These are phyloP conservation scores for Apophysomyces elegans DNA, from an alignment of 371 early-diverging fungal species.

Conservation along the genomic window DNA sequence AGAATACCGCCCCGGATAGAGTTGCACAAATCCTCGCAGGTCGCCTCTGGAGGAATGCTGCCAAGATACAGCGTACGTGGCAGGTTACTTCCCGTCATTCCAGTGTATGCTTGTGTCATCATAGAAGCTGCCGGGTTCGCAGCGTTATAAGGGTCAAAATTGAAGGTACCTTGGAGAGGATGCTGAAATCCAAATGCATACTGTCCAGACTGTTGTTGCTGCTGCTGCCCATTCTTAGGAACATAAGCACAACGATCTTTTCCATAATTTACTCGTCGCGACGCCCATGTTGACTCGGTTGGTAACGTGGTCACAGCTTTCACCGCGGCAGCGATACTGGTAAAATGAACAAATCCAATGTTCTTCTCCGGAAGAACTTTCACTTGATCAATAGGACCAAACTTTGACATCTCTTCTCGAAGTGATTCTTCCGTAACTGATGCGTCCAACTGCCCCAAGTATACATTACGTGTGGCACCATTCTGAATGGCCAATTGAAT, in stretches of 20 bases:
- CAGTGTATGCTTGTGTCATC: slow-evolving; percentile 15
- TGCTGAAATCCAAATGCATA: slow-evolving; percentile 22
- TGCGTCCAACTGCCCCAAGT: slow-evolving; percentile 67
- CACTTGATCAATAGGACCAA: slow-evolving; percentile 72
- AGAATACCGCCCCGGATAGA: slow-evolving; percentile 85
- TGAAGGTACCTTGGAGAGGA: slow-evolving; percentile 16
- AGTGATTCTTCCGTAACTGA: slow-evolving; percentile 55
- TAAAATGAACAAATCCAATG: slow-evolving; percentile 81
- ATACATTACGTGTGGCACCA: slow-evolving; percentile 79
- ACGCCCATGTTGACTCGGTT: slow-evolving; percentile 50
- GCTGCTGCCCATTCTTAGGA: background rate
- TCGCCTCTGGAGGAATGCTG: slow-evolving; percentile 72
- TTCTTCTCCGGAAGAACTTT: slow-evolving; percentile 68
- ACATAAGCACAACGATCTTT: slow-evolving; percentile 74
- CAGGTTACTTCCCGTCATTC: slow-evolving; percentile 4
- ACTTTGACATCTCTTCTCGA: slow-evolving; percentile 50
- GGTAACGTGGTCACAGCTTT: slow-evolving; percentile 62
- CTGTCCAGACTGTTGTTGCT: slow-evolving; percentile 18
- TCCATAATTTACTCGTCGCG: slow-evolving; percentile 70
- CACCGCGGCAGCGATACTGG: slow-evolving; percentile 62
- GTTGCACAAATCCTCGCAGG: slow-evolving; percentile 83
- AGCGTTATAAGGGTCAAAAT: slow-evolving; percentile 21
- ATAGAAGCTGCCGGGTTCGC: slow-evolving; percentile 4
- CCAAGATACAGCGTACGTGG: slow-evolving; percentile 81
- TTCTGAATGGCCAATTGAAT: slow-evolving; percentile 56